A percentile compares a stretch with the other conserved stretches of the same genome.
Evolutionary conservation across 2,329 filamentous ascomycete genomes (phyloP).

Genomic region (Bipolaris oryzae): DNA sequence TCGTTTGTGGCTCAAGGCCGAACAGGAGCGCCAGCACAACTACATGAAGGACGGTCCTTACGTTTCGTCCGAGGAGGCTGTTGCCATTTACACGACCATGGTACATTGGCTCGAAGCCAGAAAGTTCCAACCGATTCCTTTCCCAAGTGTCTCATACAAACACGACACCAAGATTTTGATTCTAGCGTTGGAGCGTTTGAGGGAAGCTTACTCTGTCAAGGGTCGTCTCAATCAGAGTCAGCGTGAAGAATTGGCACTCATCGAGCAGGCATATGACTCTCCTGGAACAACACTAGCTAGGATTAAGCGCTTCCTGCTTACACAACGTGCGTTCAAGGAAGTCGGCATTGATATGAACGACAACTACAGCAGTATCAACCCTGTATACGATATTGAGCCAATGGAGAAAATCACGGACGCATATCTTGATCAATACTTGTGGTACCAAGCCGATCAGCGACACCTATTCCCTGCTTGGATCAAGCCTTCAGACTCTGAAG

Average conservation of each 20-base stretch:
- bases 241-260: slow-evolving; percentile 92
- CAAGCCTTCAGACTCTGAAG: slow-evolving; percentile 97
- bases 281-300: slow-evolving; percentile 93
- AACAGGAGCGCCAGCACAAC: slow-evolving; percentile 98
- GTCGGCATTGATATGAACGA: slow-evolving; percentile 99
- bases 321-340: slow-evolving; percentile 97
- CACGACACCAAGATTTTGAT: slow-evolving; percentile 99
- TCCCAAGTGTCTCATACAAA: slow-evolving; percentile 98
- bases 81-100: slow-evolving; percentile 98
- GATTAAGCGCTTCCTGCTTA: slow-evolving; percentile 97
- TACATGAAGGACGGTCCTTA: slow-evolving; percentile 99
- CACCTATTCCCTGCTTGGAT: slow-evolving; percentile 99
- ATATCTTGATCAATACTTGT: slow-evolving; percentile 96
- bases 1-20: slow-evolving; percentile 94
- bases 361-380: slow-evolving; percentile 99
- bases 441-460: slow-evolving; percentile 98
- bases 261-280: slow-evolving; percentile 97
- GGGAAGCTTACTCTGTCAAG: slow-evolving; percentile 97
- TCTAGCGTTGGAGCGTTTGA: slow-evolving; percentile 85
- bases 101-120: slow-evolving; percentile 98
- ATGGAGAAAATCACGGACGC: slow-evolving; percentile 99
- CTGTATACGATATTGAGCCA: slow-evolving; percentile 97
- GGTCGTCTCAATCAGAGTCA: slow-evolving; percentile 96
- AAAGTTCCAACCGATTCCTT: slow-evolving; percentile 98
- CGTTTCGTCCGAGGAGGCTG: slow-evolving; percentile 96